Conservation (phyloP, 176 grass and related monocot species). For the Cenchrus fungigraminus region DNA sequence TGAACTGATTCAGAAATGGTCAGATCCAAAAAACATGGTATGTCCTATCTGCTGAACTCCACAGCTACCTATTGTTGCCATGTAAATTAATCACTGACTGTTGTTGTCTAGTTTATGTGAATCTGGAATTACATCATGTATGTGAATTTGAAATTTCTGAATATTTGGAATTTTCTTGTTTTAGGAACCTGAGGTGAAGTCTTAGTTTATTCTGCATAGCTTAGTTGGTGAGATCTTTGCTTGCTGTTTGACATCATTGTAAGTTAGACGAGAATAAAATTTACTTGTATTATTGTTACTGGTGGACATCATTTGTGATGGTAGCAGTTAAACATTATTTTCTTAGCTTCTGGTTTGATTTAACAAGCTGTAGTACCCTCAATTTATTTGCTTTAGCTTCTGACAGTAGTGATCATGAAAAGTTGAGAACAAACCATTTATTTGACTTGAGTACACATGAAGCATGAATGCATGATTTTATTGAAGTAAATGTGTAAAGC, state of each 20-base stretch:
- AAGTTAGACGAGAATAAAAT: not conserved
- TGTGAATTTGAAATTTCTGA: too few relatives aligned
- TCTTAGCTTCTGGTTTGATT: not conserved
- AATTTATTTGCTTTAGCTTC: not conserved
- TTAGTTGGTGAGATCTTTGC: conserved; percentile 4
- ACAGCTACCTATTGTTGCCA: too few relatives aligned
- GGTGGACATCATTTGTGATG: not conserved
- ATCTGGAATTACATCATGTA: too few relatives aligned
- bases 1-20: too few relatives aligned
- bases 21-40: too few relatives aligned
- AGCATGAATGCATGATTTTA: too few relatives aligned
- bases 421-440: not conserved
- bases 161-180: too few relatives aligned
- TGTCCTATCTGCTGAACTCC: too few relatives aligned
- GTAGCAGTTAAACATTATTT: not conserved
- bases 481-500: too few relatives aligned
- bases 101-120: too few relatives aligned
- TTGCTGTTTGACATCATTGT: not conserved
- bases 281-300: conserved; percentile 16
- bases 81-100: too few relatives aligned
- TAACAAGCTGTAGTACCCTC: not conserved
- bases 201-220: conserved; percentile 8
- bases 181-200: conserved; percentile 12
- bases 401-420: not conserved
- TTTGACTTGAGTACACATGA: not conserved